Conservation (phyloP, 495 filamentous ascomycete genomes). For the Lophium mytilinum region DNA sequence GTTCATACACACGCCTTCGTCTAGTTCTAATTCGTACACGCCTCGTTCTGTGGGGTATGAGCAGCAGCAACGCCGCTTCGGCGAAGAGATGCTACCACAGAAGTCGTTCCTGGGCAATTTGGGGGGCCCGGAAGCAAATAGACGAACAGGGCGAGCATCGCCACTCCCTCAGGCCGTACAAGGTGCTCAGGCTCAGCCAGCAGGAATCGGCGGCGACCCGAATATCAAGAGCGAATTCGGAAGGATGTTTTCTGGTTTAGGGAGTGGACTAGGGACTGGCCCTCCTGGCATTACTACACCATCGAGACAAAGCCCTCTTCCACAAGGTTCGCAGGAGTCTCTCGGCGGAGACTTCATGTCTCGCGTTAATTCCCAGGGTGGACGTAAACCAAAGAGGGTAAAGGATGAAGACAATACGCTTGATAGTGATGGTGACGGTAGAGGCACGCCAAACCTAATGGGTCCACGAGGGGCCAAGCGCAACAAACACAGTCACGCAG, state of each 20-base stretch:
- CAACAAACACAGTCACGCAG: slow-evolving; percentile 32
- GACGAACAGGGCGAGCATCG: slow-evolving; percentile 55
- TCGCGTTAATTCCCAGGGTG: slow-evolving; percentile 43
- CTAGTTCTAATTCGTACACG: slow-evolving; percentile 12
- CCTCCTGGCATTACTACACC: slow-evolving; percentile 45
- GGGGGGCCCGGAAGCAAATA: slow-evolving; percentile 49
- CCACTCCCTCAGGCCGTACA: slow-evolving; percentile 88
- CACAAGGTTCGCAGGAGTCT: slow-evolving; percentile 14
- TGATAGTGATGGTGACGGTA: slow-evolving; percentile 50
- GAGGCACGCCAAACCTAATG: slow-evolving; percentile 44
- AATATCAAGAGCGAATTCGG: slow-evolving; percentile 88
- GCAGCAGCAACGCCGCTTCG: slow-evolving; percentile 15
- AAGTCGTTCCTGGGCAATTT: slow-evolving; percentile 43
- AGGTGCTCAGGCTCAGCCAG: slow-evolving; percentile 71
- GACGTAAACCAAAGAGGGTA: slow-evolving; percentile 47
- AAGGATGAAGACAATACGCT: slow-evolving; percentile 51
- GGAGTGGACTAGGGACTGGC: slow-evolving; percentile 66
- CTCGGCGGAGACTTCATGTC: too few relatives aligned
- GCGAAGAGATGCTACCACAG: slow-evolving; percentile 25
- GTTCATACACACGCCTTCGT: slow-evolving; percentile 16
- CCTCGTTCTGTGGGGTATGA: slow-evolving; percentile 18
- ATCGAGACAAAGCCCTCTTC: slow-evolving; percentile 45
- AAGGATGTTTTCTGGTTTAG: slow-evolving; percentile 84
- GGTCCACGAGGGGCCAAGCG: slow-evolving; percentile 45
- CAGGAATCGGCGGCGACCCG: slow-evolving; percentile 67